Conservation (phyloP, 768 basidiomycete species). For the Lactarius psammicola region DNA sequence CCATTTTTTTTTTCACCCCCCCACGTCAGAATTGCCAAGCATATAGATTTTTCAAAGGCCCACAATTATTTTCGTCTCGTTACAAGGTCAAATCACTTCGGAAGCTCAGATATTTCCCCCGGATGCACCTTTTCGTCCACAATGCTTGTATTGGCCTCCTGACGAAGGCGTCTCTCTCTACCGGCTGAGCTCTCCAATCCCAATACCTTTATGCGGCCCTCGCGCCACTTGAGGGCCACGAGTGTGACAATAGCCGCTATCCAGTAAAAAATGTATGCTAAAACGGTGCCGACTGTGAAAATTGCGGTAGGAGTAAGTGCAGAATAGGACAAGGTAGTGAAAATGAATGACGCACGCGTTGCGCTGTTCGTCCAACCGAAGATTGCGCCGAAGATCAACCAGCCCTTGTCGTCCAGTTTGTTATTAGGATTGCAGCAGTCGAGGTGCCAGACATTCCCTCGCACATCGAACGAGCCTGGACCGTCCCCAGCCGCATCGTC, state of each 20-base stretch:
- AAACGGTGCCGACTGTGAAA: slow-evolving; percentile 61
- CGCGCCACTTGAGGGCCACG: slow-evolving; percentile 59
- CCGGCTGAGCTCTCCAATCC: slow-evolving; percentile 21
- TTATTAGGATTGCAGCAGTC: slow-evolving; percentile 73
- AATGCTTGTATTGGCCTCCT: background rate
- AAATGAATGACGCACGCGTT: slow-evolving; percentile 46
- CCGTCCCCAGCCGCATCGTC: slow-evolving; percentile 70
- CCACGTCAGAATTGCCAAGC: background rate
- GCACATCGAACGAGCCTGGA: slow-evolving; percentile 80
- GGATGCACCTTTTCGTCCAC: slow-evolving; percentile 12
- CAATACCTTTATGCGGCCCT: slow-evolving; percentile 31
- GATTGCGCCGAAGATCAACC: slow-evolving; percentile 81
- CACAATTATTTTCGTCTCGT: background rate
- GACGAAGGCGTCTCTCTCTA: slow-evolving; percentile 20
- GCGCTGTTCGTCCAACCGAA: slow-evolving; percentile 89
- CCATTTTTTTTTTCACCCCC: background rate
- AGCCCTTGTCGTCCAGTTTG: slow-evolving; percentile 52
- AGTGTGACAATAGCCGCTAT: slow-evolving; percentile 70
- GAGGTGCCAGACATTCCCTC: slow-evolving; percentile 85
- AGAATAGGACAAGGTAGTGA: background rate
- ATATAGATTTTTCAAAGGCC: background rate
- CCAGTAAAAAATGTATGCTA: slow-evolving; percentile 95
- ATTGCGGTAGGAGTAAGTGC: background rate
- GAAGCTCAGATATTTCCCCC: slow-evolving; percentile 20
- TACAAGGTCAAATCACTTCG: slow-evolving; percentile 1